phyloP scores from a whole-genome alignment of 2,329 filamentous ascomycete species.

The Aureobasidium sp. region DNA sequence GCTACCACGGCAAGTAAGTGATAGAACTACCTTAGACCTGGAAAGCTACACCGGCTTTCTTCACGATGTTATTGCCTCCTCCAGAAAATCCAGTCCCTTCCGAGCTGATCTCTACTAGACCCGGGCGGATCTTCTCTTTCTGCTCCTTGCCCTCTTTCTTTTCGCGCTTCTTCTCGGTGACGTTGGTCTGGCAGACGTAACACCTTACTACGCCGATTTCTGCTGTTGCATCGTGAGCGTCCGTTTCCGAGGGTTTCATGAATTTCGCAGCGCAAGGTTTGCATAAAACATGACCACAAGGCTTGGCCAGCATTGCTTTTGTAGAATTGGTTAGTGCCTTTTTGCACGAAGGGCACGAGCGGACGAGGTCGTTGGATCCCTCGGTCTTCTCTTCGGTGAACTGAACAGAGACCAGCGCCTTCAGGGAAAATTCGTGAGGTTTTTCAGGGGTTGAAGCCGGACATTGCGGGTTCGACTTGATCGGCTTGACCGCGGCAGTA shows the following conservation, averaged over 20 bases:
- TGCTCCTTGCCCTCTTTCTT: slow-evolving; percentile 30
- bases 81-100: slow-evolving; percentile 92
- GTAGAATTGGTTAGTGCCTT: slow-evolving; percentile 75
- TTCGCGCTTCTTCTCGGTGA: slow-evolving; percentile 41
- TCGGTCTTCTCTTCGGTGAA: slow-evolving; percentile 64
- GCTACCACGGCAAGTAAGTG: background rate
- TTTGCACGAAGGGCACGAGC: slow-evolving; percentile 75
- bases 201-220: slow-evolving; percentile 54
- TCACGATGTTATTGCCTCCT: slow-evolving; percentile 72
- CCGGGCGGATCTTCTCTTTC: slow-evolving; percentile 55
- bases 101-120: slow-evolving; percentile 68
- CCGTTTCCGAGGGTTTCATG: slow-evolving; percentile 52
- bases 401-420: slow-evolving; percentile 63
- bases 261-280: slow-evolving; percentile 77
- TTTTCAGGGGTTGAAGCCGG: slow-evolving; percentile 55
- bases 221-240: slow-evolving; percentile 48
- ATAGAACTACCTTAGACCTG: slow-evolving; percentile 50
- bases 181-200: slow-evolving; percentile 76
- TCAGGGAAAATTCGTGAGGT: slow-evolving; percentile 68
- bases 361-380: slow-evolving; percentile 27
- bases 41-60: slow-evolving; percentile 70
- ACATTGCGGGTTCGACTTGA: slow-evolving; percentile 39
- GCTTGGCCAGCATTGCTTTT: slow-evolving; percentile 72
- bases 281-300: slow-evolving; percentile 88
- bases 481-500: slow-evolving; percentile 35